phyloP scores from a whole-genome alignment of 495 filamentous ascomycete species.

The Letharia columbiana region DNA sequence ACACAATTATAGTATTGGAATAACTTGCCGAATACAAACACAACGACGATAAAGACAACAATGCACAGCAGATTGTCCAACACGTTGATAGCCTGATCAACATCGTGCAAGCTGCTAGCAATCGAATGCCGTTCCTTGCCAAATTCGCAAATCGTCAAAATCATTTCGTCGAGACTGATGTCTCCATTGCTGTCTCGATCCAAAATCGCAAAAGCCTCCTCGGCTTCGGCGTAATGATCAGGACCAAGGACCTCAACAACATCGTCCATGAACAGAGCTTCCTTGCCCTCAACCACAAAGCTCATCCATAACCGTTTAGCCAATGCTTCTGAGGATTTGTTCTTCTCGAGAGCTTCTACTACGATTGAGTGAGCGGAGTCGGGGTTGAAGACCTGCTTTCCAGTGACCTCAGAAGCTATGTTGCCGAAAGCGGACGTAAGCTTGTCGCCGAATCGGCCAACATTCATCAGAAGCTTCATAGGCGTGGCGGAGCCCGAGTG shows the following conservation, averaged over 20 bases:
- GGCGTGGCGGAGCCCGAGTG: constrained; percentile 59
- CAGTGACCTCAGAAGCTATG: constrained; percentile 85
- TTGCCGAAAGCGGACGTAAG: constrained; percentile 88
- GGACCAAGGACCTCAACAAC: constrained; percentile 78
- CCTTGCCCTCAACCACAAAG: constrained; percentile 83
- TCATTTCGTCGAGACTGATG: constrained; percentile 90
- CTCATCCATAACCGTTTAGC: constrained; percentile 96
- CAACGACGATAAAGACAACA: constrained; percentile 66
- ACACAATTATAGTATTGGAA: neutral
- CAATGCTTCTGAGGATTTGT: constrained; percentile 72
- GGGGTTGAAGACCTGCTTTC: constrained; percentile 89
- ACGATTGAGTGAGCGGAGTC: constrained; percentile 82
- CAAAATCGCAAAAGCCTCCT: constrained; percentile 69
- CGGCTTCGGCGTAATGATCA: constrained; percentile 60
- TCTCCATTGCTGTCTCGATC: constrained; percentile 90
- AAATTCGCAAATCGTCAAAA: constrained; percentile 74
- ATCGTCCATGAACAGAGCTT: constrained; percentile 71
- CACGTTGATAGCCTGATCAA: constrained; percentile 86
- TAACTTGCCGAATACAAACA: constrained; percentile 74
- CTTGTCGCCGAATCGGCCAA: constrained; percentile 81
- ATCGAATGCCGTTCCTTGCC: constrained; percentile 78
- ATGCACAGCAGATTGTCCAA: constrained; percentile 75
- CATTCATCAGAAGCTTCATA: constrained; percentile 65
- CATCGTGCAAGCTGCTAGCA: constrained; percentile 87
- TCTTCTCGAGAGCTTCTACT: constrained; percentile 77